These are phyloP conservation scores for Leptomonas pyrrhocoris DNA, from an alignment of 208 protist genomes.

Conservation along the genomic window DNA sequence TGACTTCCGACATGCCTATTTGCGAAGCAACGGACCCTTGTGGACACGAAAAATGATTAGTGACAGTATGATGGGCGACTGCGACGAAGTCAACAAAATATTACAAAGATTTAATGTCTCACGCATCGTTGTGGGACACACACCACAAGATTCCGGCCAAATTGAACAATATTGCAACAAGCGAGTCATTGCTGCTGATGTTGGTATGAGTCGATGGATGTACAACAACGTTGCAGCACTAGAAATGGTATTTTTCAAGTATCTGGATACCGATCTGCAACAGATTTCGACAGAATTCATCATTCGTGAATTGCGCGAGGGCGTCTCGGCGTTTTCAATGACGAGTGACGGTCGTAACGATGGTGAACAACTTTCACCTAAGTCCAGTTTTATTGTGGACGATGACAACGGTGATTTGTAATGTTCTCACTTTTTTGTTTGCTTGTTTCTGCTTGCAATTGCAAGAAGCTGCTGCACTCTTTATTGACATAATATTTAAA, in stretches of 20 bases:
- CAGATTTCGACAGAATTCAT: constrained; percentile 21
- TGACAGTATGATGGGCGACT: constrained; percentile 55
- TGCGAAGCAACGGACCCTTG: constrained; percentile 62
- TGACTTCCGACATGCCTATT: constrained; percentile 35
- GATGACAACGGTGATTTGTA: constrained; percentile 14
- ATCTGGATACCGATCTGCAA: constrained; percentile 21
- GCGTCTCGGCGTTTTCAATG: neutral
- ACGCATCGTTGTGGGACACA: constrained; percentile 82
- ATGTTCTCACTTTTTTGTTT: neutral
- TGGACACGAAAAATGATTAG: constrained; percentile 79
- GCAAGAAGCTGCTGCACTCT: neutral
- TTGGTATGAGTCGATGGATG: constrained; percentile 80
- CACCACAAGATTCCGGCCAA: constrained; percentile 53
- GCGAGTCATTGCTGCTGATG: constrained; percentile 67
- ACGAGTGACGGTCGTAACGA: neutral
- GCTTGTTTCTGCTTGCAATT: neutral
- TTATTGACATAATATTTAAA: too few relatives aligned
- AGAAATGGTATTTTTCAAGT: constrained; percentile 50
- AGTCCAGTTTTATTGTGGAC: too few relatives aligned
- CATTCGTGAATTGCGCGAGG: constrained; percentile 36
- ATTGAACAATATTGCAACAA: constrained; percentile 68
- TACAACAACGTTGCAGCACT: constrained; percentile 65
- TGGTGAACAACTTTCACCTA: neutral
- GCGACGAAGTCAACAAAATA: constrained; percentile 38
- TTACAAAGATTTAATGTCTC: constrained; percentile 40